Evolutionary conservation across 805 yeast genomes (phyloP).

Genomic region (Wickerhamiella azyma): DNA sequence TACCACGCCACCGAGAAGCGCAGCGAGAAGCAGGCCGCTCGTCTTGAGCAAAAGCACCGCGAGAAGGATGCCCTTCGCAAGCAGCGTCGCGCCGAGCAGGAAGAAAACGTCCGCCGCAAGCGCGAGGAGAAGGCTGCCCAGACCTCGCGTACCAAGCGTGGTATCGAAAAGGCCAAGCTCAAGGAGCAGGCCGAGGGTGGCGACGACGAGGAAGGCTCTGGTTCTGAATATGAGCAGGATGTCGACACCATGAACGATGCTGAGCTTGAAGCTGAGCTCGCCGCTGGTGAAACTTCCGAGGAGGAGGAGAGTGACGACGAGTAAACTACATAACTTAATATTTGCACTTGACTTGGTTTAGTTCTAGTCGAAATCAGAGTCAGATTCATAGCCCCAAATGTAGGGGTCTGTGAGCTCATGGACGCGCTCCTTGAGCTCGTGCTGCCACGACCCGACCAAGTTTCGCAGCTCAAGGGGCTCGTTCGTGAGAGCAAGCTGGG

Average conservation of each 20-base stretch:
- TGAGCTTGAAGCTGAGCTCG: conserved; percentile 23
- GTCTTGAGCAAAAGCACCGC: conserved; percentile 55
- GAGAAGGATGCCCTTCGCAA: conserved; percentile 47
- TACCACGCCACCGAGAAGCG: conserved; percentile 65
- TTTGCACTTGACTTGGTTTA: conserved; percentile 18
- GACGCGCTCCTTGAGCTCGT: conserved; percentile 15
- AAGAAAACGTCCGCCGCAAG: conserved; percentile 59
- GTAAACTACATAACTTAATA: conserved; percentile 23
- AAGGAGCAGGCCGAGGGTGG: conserved; percentile 13
- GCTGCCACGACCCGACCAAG: conserved; percentile 11
- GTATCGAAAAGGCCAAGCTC: conserved; percentile 25
- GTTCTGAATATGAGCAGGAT: conserved; percentile 30
- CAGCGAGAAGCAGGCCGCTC: conserved; percentile 43
- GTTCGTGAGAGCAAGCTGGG: conserved; percentile 10
- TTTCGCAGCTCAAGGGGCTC: conserved; percentile 15
- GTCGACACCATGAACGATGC: conserved; percentile 30
- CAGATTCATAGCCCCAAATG: conserved; percentile 15
- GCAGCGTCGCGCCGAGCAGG: conserved; percentile 63
- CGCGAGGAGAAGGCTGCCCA: conserved; percentile 59
- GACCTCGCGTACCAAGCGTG: conserved; percentile 53
- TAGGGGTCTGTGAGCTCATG: conserved; percentile 19
- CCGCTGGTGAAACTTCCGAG: conserved; percentile 6
- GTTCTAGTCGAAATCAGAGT: conserved; percentile 7
- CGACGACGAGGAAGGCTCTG: conserved; percentile 19
- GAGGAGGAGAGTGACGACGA: conserved; percentile 9